These are phyloP conservation scores for Rhizopus arrhizus DNA, from an alignment of 371 early-diverging fungal genomes.

Conservation along the genomic window DNA sequence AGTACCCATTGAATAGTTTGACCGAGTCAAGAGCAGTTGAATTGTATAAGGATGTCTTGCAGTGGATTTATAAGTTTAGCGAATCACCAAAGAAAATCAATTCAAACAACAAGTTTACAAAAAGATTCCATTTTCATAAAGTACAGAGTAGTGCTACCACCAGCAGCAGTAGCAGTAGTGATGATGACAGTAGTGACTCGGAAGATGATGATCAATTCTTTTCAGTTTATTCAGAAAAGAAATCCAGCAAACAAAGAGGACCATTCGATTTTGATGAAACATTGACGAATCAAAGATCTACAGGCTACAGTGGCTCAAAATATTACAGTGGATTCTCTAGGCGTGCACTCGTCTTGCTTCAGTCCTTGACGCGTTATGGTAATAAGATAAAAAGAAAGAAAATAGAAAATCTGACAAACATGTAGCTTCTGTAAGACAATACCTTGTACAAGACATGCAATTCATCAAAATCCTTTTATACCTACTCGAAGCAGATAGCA, in stretches of 20 bases:
- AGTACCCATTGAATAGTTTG: slow-evolving; percentile 23
- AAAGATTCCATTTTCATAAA: not conserved
- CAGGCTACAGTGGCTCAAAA: slow-evolving; percentile 21
- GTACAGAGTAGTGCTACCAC: not conserved
- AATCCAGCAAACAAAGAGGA: slow-evolving; percentile 33
- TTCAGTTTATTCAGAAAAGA: slow-evolving; percentile 16
- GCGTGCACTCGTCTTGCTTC: slow-evolving; percentile 36
- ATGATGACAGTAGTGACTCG: not conserved
- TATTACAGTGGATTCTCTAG: slow-evolving; percentile 36
- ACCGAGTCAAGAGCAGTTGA: slow-evolving; percentile 26
- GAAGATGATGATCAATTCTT: slow-evolving; percentile 16
- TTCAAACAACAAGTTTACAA: not conserved
- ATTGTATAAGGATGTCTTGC: slow-evolving; percentile 29
- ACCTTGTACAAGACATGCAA: slow-evolving; percentile 34
- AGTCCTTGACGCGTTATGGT: slow-evolving; percentile 41
- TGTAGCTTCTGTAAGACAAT: slow-evolving; percentile 35
- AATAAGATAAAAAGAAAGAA: not conserved
- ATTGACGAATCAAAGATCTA: slow-evolving; percentile 14
- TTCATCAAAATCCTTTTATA: slow-evolving; percentile 43
- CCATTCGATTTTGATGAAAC: slow-evolving; percentile 24
- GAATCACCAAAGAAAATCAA: not conserved
- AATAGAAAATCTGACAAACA: not conserved
- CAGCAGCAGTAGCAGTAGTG: slow-evolving; percentile 1
- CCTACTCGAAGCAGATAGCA: slow-evolving; percentile 34
- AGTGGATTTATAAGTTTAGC: slow-evolving; percentile 23